Conservation (phyloP, 169 alveolate genomes). For the Eimeria maxima region DNA sequence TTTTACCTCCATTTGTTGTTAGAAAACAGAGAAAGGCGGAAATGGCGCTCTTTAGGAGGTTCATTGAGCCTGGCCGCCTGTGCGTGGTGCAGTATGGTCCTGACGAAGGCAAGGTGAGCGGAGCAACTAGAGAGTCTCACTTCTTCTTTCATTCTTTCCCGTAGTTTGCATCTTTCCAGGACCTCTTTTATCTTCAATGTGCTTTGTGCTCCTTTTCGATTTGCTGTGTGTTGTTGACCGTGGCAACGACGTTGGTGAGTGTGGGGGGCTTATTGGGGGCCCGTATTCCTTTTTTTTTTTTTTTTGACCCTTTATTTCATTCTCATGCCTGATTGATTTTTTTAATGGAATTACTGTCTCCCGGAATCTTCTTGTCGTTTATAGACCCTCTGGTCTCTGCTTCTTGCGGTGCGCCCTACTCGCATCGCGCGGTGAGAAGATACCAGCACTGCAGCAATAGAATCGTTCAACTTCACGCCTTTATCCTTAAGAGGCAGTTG, state of each 20-base stretch:
- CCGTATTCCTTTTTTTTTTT: not conserved
- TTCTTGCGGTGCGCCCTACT: too few relatives aligned
- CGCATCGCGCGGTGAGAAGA: too few relatives aligned
- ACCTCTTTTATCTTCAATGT: not conserved
- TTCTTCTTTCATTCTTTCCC: not conserved
- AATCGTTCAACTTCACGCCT: too few relatives aligned
- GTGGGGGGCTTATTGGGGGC: not conserved
- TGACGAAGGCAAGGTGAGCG: constrained; percentile 94
- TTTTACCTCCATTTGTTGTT: not conserved
- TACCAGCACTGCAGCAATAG: too few relatives aligned
- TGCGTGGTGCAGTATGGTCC: constrained; percentile 96
- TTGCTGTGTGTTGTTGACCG: not conserved
- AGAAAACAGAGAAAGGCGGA: not conserved
- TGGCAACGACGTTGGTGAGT: not conserved
- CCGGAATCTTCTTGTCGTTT: too few relatives aligned
- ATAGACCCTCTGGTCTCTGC: too few relatives aligned
- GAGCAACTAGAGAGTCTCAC: not conserved
- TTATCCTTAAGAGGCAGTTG: too few relatives aligned
- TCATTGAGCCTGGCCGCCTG: constrained; percentile 96
- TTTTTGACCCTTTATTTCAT: too few relatives aligned
- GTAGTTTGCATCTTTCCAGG: not conserved
- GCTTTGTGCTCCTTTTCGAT: not conserved
- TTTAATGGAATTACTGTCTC: too few relatives aligned
- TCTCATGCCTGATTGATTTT: too few relatives aligned
- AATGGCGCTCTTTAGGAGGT: constrained; percentile 93